Evolutionary conservation across 2,329 filamentous ascomycete genomes (phyloP).

Genomic region (Aspergillus hortae): DNA sequence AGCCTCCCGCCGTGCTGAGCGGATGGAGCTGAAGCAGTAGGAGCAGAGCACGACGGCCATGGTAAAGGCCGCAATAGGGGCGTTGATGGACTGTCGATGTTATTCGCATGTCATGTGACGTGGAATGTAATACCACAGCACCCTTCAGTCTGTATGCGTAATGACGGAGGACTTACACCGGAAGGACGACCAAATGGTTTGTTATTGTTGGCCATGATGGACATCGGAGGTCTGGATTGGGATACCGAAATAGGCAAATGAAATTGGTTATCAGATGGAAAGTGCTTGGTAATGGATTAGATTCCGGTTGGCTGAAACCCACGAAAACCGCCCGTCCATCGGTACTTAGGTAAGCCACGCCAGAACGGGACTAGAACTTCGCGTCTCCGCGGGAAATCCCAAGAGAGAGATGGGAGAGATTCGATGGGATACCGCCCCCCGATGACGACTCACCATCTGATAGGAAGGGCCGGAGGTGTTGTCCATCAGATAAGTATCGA

Average conservation of each 20-base stretch:
- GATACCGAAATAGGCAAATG: not conserved
- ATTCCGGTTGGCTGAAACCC: conserved; percentile 9
- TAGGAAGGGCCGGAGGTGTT: not conserved
- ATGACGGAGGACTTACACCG: conserved; percentile 16
- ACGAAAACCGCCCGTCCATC: not conserved
- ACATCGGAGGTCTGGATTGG: not conserved
- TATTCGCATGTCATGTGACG: conserved; percentile 2
- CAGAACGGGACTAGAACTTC: conserved; percentile 3
- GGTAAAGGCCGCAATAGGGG: conserved; percentile 59
- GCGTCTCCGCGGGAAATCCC: not conserved
- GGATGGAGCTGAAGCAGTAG: conserved; percentile 64
- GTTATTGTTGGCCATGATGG: conserved; percentile 14
- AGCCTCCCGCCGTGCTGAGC: conserved; percentile 63
- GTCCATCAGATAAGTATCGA: not conserved
- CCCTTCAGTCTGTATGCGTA: not conserved
- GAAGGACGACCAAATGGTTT: conserved; percentile 16
- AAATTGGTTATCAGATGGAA: conserved; percentile 14
- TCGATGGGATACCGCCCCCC: too few relatives aligned
- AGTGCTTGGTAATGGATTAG: not conserved
- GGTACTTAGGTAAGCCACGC: not conserved
- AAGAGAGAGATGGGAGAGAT: not conserved
- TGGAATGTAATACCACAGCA: not conserved
- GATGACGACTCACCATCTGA: not conserved
- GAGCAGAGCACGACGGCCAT: conserved; percentile 59
- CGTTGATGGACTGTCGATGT: conserved; percentile 48